Percentiles rank a stretch among this genome's conserved stretches.
phyloP scores from a whole-genome alignment of 2,329 filamentous ascomycete species.

The Zasmidium angulare region DNA sequence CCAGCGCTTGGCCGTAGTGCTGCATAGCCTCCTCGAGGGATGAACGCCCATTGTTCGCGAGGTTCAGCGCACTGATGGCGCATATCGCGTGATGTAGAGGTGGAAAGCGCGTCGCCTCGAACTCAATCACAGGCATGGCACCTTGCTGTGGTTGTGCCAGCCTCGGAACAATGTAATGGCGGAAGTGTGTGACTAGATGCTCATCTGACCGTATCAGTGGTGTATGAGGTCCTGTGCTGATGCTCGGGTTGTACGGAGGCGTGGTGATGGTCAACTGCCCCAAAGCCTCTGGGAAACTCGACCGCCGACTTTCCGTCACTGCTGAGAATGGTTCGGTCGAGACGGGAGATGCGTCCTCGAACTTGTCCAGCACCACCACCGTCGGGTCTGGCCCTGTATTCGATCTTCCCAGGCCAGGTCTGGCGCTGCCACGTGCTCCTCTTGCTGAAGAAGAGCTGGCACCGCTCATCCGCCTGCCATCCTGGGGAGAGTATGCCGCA shows the following conservation, averaged over 20 bases:
- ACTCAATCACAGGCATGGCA: slow-evolving; percentile 23
- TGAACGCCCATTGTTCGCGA: slow-evolving; percentile 47
- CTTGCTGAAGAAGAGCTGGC: slow-evolving; percentile 9
- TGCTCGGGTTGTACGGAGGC: slow-evolving; percentile 15
- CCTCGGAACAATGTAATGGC: slow-evolving; percentile 27
- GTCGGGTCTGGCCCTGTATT: slow-evolving; percentile 44
- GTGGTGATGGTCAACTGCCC: slow-evolving; percentile 25
- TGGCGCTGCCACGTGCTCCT: slow-evolving; percentile 8
- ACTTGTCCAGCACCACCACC: slow-evolving; percentile 50
- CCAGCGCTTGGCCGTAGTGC: slow-evolving; percentile 55
- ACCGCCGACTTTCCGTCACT: slow-evolving; percentile 9
- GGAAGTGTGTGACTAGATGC: slow-evolving; percentile 27
- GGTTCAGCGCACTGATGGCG: slow-evolving; percentile 56
- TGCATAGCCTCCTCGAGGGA: slow-evolving; percentile 51
- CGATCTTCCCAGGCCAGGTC: slow-evolving; percentile 8
- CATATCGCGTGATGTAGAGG: slow-evolving; percentile 59
- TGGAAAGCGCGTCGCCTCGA: slow-evolving; percentile 49
- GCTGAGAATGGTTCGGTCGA: slow-evolving; percentile 7
- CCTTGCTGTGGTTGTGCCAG: slow-evolving; percentile 24
- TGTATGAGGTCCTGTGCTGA: slow-evolving; percentile 13
- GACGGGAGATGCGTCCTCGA: slow-evolving; percentile 43
- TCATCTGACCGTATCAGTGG: slow-evolving; percentile 19
- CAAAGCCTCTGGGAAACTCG: slow-evolving; percentile 23
- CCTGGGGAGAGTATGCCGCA: slow-evolving; percentile 30
- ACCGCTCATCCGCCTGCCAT: slow-evolving; percentile 29